Conservation (phyloP, 23 red algal genomes). For the Gracilaria gracilis region DNA sequence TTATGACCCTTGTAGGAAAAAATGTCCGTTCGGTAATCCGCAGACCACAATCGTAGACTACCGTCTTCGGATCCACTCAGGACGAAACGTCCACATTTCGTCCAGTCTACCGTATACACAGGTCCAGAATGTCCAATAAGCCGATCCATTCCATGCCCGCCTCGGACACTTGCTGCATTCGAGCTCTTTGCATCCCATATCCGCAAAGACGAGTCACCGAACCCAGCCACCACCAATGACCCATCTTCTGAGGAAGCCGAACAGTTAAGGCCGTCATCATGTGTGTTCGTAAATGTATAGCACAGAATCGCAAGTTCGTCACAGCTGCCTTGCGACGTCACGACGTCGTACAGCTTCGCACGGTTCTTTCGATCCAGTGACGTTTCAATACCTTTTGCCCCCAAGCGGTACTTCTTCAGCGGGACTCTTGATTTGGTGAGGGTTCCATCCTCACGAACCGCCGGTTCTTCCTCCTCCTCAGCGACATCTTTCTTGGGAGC, state of each 20-base stretch:
- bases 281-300: slow-evolving; percentile 91
- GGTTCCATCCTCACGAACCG: slow-evolving; percentile 62
- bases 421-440: slow-evolving; percentile 52
- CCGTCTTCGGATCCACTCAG: slow-evolving; percentile 86
- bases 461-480: slow-evolving; percentile 66
- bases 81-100: slow-evolving; percentile 74
- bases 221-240: slow-evolving; percentile 80
- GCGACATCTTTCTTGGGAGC: slow-evolving; percentile 17
- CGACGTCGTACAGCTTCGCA: slow-evolving; percentile 35
- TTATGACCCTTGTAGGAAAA: slow-evolving; percentile 88
- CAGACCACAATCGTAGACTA: slow-evolving; percentile 86
- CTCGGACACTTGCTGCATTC: slow-evolving; percentile 17
- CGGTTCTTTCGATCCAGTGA: slow-evolving; percentile 66
- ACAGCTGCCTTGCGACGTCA: slow-evolving; percentile 9
- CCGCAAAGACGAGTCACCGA: slow-evolving; percentile 87
- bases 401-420: slow-evolving; percentile 56
- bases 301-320: slow-evolving; percentile 75
- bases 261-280: slow-evolving; percentile 77
- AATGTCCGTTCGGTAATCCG: slow-evolving; percentile 69
- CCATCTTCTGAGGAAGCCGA: slow-evolving; percentile 81
- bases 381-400: slow-evolving; percentile 75
- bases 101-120: slow-evolving; percentile 82
- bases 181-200: slow-evolving; percentile 78
- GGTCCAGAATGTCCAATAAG: slow-evolving; percentile 92
- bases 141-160: slow-evolving; percentile 23